Base-by-base conservation (phyloP, 2,329 filamentous ascomycete species). In the Verticillium albo-atrum region DNA sequence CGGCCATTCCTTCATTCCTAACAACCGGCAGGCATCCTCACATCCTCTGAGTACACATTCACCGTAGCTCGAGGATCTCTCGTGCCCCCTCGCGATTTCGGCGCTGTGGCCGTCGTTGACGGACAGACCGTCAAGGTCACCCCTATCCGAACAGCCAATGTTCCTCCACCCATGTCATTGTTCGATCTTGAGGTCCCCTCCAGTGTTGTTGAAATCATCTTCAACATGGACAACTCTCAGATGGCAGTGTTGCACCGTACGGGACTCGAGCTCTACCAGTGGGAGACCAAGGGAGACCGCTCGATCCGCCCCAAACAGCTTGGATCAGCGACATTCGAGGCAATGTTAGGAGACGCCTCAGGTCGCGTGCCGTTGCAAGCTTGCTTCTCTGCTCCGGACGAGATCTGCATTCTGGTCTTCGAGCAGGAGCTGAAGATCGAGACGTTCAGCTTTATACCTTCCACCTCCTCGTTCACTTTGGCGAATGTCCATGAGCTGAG, bases 91-190 rank as follows among this genome's bases (percentile, higher is more conserved):
- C 72, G 90, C 62, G 94, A 98, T 73, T 82, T 87, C 69, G 94
- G 93, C 28, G 81, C 88, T 17, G 87, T 96, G 47, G 90, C 88
- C 10, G 92, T 96, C 5, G 86, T 97, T 50, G 95, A 98, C 72
- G 95, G 95, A 17, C 83, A 77, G 54, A 84, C 71, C 3, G 74
- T 98, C 60, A 96, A 96, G 70, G 74, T 98, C 53, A 98, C 95
- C 0, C 92, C 95, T 1, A 82, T 99, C 64, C 83, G 90, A 63
- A 82, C 88, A 55, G 90, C 92, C 14, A 96, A 95, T 67, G 82
- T 97, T 3, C 95, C 95, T 26, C 95, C 95, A 28, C 95, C 95
- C 1, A 97, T 98, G 92, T 87, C 92, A 17, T 81, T 94, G 63
- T 89, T 89, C 65, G 90, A 96, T 60, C 68, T 97, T 20, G 68